Evolutionary conservation across 768 basidiomycete species (phyloP).

Genomic region (Mycena pura): DNA sequence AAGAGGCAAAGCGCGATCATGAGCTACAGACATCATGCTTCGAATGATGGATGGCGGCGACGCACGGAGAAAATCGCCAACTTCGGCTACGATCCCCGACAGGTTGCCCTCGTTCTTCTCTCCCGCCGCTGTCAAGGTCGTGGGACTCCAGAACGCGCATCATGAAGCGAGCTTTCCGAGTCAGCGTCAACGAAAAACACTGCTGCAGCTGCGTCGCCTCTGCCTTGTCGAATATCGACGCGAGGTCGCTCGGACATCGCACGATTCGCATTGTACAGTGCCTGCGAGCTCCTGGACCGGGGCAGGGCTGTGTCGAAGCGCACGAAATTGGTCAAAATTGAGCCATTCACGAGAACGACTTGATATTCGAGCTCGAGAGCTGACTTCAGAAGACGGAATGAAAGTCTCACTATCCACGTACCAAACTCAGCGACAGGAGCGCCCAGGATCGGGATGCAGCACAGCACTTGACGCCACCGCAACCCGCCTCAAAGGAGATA

Average conservation of each 20-base stretch:
- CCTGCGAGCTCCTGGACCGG: no score
- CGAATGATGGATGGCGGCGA: not conserved
- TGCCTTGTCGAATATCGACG: conserved; percentile 20
- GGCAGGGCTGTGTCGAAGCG: conserved; percentile 30
- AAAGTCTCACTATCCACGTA: no score
- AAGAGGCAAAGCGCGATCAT: no score
- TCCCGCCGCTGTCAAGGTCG: not conserved
- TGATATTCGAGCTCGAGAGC: no score
- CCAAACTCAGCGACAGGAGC: no score
- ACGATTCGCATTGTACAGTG: conserved; percentile 25
- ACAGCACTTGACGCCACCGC: no score
- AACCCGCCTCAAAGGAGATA: no score
- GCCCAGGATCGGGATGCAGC: no score
- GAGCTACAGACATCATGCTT: not conserved
- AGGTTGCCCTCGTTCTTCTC: conserved; percentile 24
- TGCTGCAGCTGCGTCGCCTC: conserved; percentile 18
- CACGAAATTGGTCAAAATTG: conserved; percentile 28
- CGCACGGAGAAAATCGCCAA: conserved; percentile 24
- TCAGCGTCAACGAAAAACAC: conserved; percentile 13
- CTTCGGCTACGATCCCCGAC: conserved; percentile 19
- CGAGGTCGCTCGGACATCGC: conserved; percentile 18
- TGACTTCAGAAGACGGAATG: no score
- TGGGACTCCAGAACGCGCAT: no score
- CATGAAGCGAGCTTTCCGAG: conserved; percentile 15
- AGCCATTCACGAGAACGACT: no score